Conservation (phyloP, 176 grass and related monocot species). For the Phoenix dactylifera region DNA sequence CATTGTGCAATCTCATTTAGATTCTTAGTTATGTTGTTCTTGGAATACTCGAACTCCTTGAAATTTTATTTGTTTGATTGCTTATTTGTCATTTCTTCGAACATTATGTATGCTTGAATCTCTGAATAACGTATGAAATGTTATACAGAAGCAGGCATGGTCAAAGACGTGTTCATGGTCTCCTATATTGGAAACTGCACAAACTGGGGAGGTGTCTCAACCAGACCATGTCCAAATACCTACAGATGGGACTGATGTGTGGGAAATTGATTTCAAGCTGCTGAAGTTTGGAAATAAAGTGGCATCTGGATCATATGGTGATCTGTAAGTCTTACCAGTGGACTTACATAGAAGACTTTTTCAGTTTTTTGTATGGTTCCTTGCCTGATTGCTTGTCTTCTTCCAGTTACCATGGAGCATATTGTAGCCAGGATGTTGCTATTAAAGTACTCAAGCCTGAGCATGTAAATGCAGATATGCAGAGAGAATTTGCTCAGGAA, state of each 20-base stretch:
- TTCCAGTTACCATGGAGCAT: slow-evolving; percentile 67
- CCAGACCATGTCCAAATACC: slow-evolving; percentile 70
- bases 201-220: slow-evolving; percentile 30
- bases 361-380: too few species aligned
- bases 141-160: slow-evolving; percentile 48
- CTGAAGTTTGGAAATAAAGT: slow-evolving; percentile 83
- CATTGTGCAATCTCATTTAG: too few species aligned
- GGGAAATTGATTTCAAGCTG: slow-evolving; percentile 84
- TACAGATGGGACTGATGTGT: slow-evolving; percentile 80
- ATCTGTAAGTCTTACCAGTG: slow-evolving; percentile 60
- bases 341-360: slow-evolving; percentile 14
- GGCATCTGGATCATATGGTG: slow-evolving; percentile 90
- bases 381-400: background rate
- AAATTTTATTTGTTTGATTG: too few species aligned
- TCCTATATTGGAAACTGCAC: slow-evolving; percentile 57
- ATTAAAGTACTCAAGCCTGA: slow-evolving; percentile 96
- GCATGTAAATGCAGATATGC: slow-evolving; percentile 76
- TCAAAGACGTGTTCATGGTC: slow-evolving; percentile 59
- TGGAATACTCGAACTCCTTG: too few species aligned
- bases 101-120: too few species aligned
- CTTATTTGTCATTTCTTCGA: too few species aligned
- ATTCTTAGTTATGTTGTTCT: too few species aligned
- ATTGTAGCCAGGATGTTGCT: slow-evolving; percentile 95
- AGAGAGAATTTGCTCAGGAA: slow-evolving; percentile 96
- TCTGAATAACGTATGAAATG: slow-evolving; percentile 8